A percentile compares a stretch with the other conserved stretches of the same genome.
Conservation (phyloP, 768 basidiomycete genomes). For the Kockovaella imperatae region DNA sequence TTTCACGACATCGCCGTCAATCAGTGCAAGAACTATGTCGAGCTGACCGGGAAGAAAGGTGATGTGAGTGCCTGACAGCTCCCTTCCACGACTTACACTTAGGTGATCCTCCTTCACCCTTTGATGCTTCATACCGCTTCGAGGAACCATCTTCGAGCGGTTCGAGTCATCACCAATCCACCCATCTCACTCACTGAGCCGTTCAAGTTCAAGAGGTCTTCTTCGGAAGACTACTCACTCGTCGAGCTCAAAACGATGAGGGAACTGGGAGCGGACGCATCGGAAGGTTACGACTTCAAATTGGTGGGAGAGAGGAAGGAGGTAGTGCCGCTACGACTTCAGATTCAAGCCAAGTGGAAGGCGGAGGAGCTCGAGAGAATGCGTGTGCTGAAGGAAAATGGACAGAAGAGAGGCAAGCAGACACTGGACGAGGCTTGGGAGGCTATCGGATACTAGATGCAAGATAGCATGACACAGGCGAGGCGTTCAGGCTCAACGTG, state of each 20-base stretch:
- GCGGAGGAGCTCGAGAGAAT: neutral
- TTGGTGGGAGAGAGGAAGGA: neutral
- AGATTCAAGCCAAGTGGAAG: slow-evolving; percentile 1
- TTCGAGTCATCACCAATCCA: slow-evolving; percentile 61
- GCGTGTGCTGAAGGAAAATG: neutral
- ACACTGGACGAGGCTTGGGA: neutral
- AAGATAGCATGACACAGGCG: no score
- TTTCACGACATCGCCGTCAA: slow-evolving; percentile 47
- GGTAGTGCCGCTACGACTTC: neutral
- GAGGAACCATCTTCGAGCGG: slow-evolving; percentile 54
- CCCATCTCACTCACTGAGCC: slow-evolving; percentile 55
- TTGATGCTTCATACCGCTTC: slow-evolving; percentile 61
- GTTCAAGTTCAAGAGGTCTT: slow-evolving; percentile 51
- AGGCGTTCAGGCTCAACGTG: no score
- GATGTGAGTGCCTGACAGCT: slow-evolving; percentile 48
- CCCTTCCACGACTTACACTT: no score
- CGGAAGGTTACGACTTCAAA: neutral
- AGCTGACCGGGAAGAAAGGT: slow-evolving; percentile 54
- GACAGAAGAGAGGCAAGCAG: neutral
- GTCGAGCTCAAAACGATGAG: slow-evolving; percentile 57
- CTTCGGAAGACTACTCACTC: slow-evolving; percentile 48
- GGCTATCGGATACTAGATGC: no score
- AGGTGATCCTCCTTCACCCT: no score
- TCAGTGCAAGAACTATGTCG: slow-evolving; percentile 20
- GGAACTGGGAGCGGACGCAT: slow-evolving; percentile 47